Evolutionary conservation across 768 basidiomycete genomes (phyloP), one percentile per base, ranked within the genome.

Genomic region (Auricularia sp.): DNA sequence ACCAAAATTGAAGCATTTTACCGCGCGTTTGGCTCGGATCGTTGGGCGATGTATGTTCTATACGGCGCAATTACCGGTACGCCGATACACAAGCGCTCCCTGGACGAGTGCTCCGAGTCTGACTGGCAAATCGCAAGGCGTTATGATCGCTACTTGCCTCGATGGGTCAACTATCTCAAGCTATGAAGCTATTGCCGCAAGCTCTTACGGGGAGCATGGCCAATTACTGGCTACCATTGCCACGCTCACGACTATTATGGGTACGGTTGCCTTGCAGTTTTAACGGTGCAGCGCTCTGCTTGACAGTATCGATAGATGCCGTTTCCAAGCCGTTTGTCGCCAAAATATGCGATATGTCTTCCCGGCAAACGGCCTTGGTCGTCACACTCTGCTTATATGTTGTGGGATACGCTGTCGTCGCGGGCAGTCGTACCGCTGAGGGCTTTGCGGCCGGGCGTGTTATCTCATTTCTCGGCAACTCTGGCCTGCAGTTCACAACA

Each of bases 261-360:
- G 56, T 59, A 10, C 56, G 56, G 11, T 23, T 29, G 14, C 56
- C 10, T 35, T 23, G 23, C 23, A 7, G 4, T 23, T 1, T 34
- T 1, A 23, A 5, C 7, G 18, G 7, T 59, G 21, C 18, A 29
- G 11, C 56, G 11, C 14, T 21, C 23, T 1, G 23, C 23, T 10
- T 47, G 12, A 21, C 14, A 33, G 34, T 4, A 59, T 33, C 11
- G 47, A 6, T 18, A 59, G 56, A 35, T 18, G 56, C 29, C 42
- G 75, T 78, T 21, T 74, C 77, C 61, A 77, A 81, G 70, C 82
- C 83, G 0, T 71, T 81, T 63, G 79, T 82, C 62, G 83, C 83
- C 23, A 84, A 83, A 71, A 68, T 83, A 16, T 74, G 81, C 34
- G 83, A 84, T 70, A 77, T 81, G 4, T 72, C 79, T 29, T 81